A percentile compares a stretch with the other conserved stretches of the same genome.
These are phyloP conservation scores for Chaetomium strumarium DNA, from an alignment of 2,329 filamentous ascomycete genomes.

Conservation along the genomic window DNA sequence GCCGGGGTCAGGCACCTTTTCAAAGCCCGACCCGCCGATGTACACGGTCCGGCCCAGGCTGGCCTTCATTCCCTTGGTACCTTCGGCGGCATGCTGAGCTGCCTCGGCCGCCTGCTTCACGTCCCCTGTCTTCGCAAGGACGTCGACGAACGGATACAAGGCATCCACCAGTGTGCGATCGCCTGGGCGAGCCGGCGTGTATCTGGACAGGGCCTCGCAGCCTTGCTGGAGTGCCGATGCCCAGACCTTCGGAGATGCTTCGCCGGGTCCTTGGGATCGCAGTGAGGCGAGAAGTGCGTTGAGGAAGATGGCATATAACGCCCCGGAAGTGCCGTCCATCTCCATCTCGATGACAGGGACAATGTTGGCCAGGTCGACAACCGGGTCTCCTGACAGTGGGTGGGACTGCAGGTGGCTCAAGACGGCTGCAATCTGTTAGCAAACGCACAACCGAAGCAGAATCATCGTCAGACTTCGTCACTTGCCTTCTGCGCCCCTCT, in stretches of 20 bases:
- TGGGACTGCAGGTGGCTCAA: conserved; percentile 43
- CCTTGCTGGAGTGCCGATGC: conserved; percentile 65
- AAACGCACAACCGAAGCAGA: neutral
- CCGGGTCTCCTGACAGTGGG: conserved; percentile 45
- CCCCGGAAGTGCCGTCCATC: conserved; percentile 59
- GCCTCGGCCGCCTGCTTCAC: conserved; percentile 69
- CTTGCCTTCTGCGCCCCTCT: conserved; percentile 74
- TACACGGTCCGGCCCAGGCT: conserved; percentile 81
- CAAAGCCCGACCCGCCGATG: conserved; percentile 68
- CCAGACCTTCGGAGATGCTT: conserved; percentile 41
- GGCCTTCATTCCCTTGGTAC: conserved; percentile 87
- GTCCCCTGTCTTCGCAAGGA: conserved; percentile 58
- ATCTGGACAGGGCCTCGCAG: conserved; percentile 64
- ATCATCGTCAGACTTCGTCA: neutral
- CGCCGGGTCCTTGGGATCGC: conserved; percentile 36
- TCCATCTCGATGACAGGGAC: conserved; percentile 49
- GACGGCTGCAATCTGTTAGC: conserved; percentile 38
- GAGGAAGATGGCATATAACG: conserved; percentile 74
- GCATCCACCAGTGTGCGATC: conserved; percentile 91
- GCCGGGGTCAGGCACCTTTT: conserved; percentile 64
- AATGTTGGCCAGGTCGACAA: conserved; percentile 47
- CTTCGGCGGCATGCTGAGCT: conserved; percentile 68
- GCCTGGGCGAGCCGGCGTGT: conserved; percentile 84
- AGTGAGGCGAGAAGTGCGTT: conserved; percentile 71
- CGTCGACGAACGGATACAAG: conserved; percentile 77